Evolutionary conservation across 371 early-diverging fungal genomes (phyloP).

Genomic region (Funneliformis caledonium): DNA sequence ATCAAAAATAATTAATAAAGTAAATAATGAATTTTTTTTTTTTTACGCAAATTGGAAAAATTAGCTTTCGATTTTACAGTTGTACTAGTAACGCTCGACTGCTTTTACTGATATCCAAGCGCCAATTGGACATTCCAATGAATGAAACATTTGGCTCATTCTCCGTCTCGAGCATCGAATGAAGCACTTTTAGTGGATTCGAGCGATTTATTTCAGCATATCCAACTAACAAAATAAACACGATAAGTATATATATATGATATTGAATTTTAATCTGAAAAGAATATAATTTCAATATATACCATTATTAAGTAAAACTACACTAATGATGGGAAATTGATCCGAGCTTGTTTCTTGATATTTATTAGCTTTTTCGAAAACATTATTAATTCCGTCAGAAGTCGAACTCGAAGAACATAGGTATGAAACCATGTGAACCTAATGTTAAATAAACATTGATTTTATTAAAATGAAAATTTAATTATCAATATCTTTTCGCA

Average conservation of each 20-base stretch:
- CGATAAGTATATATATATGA: not conserved
- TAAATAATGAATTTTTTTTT: not conserved
- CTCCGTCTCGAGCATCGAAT: slow-evolving; percentile 36
- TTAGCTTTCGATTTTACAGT: not conserved
- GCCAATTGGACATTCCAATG: slow-evolving; percentile 38
- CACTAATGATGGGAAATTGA: slow-evolving; percentile 27
- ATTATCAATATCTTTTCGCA: not conserved
- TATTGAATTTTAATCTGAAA: not conserved
- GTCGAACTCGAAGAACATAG: slow-evolving; percentile 38
- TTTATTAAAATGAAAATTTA: not conserved
- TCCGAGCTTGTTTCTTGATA: slow-evolving; percentile 33
- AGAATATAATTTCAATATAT: not conserved
- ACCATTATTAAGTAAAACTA: slow-evolving; percentile 39
- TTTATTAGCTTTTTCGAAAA: slow-evolving; percentile 36
- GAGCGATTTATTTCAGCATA: slow-evolving; percentile 33
- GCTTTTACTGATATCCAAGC: slow-evolving; percentile 36
- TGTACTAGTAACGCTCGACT: slow-evolving; percentile 35
- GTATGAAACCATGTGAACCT: slow-evolving; percentile 31
- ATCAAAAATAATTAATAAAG: too few species aligned
- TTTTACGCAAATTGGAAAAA: not conserved
- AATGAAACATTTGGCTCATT: slow-evolving; percentile 25
- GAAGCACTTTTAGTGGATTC: slow-evolving; percentile 39
- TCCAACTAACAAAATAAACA: not conserved
- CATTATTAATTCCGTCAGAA: slow-evolving; percentile 38
- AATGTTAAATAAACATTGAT: not conserved